Conservation (phyloP, 495 filamentous ascomycete species). For the Bacidia rubella region DNA sequence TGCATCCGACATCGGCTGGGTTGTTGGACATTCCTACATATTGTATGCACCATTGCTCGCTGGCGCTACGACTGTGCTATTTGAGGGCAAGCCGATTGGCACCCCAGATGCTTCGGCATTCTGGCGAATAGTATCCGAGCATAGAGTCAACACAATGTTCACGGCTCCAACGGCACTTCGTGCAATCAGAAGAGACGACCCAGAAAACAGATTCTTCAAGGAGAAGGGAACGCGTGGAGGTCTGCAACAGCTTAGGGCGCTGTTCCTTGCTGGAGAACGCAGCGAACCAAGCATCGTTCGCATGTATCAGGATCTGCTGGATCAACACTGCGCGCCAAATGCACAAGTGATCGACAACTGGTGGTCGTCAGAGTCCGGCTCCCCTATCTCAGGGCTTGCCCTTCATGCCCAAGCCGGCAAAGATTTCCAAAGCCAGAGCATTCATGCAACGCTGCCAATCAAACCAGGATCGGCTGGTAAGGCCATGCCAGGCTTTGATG, state of each 20-base stretch:
- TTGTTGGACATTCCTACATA: constrained; percentile 70
- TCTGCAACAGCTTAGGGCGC: constrained; percentile 48
- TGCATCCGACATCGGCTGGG: constrained; percentile 72
- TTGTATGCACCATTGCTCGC: constrained; percentile 72
- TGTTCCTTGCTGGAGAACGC: constrained; percentile 82
- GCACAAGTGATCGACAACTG: constrained; percentile 81
- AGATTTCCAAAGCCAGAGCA: constrained; percentile 12
- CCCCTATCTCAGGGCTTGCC: constrained; percentile 73
- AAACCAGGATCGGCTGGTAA: constrained; percentile 82
- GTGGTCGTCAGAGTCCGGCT: constrained; percentile 91
- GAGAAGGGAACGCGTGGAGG: constrained; percentile 49
- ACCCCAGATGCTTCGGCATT: constrained; percentile 79
- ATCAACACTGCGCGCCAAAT: constrained; percentile 44
- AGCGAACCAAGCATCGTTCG: constrained; percentile 77
- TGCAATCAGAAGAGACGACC: constrained; percentile 77
- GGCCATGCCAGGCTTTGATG: constrained; percentile 81
- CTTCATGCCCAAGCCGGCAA: constrained; percentile 31
- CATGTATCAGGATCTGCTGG: constrained; percentile 60
- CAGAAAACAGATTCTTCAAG: constrained; percentile 50
- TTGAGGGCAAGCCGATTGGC: constrained; percentile 84
- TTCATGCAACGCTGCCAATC: constrained; percentile 33
- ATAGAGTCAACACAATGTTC: constrained; percentile 71
- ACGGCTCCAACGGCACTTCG: constrained; percentile 80
- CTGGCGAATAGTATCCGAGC: constrained; percentile 74
- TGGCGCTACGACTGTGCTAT: constrained; percentile 76